Conservation (phyloP, 73 alveolate species). For the Paramecium pentaurelia region DNA sequence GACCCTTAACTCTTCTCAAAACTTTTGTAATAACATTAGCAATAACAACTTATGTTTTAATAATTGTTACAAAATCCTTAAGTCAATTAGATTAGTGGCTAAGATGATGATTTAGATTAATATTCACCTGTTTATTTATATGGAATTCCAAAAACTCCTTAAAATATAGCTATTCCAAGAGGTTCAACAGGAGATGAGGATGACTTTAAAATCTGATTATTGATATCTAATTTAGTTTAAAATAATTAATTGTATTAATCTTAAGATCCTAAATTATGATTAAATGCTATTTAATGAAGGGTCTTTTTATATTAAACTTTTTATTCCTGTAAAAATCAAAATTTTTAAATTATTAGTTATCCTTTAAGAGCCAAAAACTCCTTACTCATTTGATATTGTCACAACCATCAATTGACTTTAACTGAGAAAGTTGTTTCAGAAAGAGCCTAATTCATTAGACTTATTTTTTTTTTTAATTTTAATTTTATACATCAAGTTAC, state of each 20-base stretch:
- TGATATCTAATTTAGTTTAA: neutral
- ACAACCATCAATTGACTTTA: neutral
- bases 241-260: neutral
- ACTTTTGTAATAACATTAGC: neutral
- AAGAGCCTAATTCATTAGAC: too few relatives aligned
- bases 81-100: neutral
- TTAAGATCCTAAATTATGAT: neutral
- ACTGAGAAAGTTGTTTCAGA: too few relatives aligned
- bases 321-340: neutral
- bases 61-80: neutral
- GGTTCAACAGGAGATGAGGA: neutral
- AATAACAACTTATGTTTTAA: neutral
- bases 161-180: neutral
- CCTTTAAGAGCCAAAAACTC: neutral
- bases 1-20: neutral
- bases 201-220: neutral
- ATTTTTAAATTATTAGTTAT: neutral
- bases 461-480: too few relatives aligned
- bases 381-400: neutral
- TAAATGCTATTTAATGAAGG: neutral
- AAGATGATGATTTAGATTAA: neutral
- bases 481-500: neutral
- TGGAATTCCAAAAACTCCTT: neutral
- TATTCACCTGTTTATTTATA: neutral
- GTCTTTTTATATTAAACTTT: neutral